Percentiles rank a stretch among this genome's conserved stretches.
These are phyloP conservation scores for Aspergillus sp. DNA, from an alignment of 2,329 filamentous ascomycete genomes.

Conservation along the genomic window DNA sequence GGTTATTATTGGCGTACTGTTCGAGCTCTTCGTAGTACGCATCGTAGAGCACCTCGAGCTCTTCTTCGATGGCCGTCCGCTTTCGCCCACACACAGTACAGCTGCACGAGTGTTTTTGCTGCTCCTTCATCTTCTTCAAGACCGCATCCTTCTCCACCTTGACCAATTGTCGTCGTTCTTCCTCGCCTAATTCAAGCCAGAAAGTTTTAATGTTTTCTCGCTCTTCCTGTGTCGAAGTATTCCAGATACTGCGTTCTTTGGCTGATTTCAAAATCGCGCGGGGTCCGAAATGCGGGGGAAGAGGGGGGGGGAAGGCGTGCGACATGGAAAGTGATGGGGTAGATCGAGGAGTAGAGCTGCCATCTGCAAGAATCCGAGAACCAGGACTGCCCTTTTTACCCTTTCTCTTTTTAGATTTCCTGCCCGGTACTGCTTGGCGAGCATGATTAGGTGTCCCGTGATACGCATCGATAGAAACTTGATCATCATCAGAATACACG, in stretches of 20 bases:
- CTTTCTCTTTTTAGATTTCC: conserved; percentile 38
- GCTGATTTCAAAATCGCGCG: conserved; percentile 44
- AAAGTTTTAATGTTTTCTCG: conserved; percentile 97
- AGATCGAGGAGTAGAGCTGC: conserved; percentile 33
- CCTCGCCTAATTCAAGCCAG: conserved; percentile 89
- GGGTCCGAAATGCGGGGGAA: conserved; percentile 37
- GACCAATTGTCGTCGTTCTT: conserved; percentile 88
- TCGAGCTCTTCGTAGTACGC: conserved; percentile 98
- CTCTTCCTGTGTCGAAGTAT: conserved; percentile 88
- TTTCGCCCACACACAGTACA: conserved; percentile 96
- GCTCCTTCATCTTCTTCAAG: conserved; percentile 98
- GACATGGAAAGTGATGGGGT: conserved; percentile 39
- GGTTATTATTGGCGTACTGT: conserved; percentile 85
- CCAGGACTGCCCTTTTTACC: conserved; percentile 29
- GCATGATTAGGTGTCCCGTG: conserved; percentile 9
- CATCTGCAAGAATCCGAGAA: conserved; percentile 31
- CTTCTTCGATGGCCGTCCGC: conserved; percentile 93
- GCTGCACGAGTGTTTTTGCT: conserved; percentile 98
- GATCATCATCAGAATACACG: conserved; percentile 51
- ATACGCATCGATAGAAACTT: conserved; percentile 34
- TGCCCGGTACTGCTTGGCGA: conserved; percentile 16
- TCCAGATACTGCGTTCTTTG: conserved; percentile 85
- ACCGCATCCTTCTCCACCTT: conserved; percentile 99
- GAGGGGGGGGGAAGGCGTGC: conserved; percentile 37
- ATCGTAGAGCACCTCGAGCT: conserved; percentile 94